Conservation (phyloP, 306 rosid genomes). For the Vicia villosa region DNA sequence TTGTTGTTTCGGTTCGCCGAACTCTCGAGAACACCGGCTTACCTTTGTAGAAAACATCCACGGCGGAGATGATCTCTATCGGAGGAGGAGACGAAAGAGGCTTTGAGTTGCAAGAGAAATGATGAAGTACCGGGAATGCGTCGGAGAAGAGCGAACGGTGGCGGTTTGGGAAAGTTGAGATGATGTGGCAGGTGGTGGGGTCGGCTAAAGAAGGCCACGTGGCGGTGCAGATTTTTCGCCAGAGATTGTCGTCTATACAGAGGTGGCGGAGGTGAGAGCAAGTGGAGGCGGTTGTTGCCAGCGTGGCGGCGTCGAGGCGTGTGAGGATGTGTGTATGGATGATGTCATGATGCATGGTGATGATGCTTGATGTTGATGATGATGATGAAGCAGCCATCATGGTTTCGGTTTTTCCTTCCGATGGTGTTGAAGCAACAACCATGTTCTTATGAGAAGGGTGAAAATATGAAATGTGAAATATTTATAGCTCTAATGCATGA, state of each 20-base stretch:
- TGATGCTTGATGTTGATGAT: conserved; percentile 29
- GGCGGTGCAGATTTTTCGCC: conserved; percentile 57
- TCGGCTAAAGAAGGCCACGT: conserved; percentile 69
- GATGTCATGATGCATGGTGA: conserved; percentile 62
- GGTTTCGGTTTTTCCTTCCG: background rate
- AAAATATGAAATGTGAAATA: background rate
- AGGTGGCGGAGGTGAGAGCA: conserved; percentile 61
- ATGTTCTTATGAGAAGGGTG: background rate
- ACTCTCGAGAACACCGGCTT: conserved; percentile 58
- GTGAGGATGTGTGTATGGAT: conserved; percentile 66
- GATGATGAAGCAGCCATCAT: background rate
- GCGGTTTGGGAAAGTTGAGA: conserved; percentile 60
- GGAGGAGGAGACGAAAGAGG: conserved; percentile 25
- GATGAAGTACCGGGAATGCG: conserved; percentile 62
- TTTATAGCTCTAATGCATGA: background rate
- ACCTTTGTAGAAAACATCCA: conserved; percentile 59
- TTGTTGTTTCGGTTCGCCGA: conserved; percentile 41
- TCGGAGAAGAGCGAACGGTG: conserved; percentile 75
- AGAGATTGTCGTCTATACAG: conserved; percentile 57
- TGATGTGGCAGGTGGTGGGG: conserved; percentile 32
- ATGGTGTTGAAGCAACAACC: background rate
- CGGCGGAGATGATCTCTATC: conserved; percentile 60
- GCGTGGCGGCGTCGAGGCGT: conserved; percentile 71
- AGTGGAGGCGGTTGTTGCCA: conserved; percentile 51
- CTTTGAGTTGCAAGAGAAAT: background rate